Base-by-base conservation (phyloP, 768 basidiomycete species). In the Pleurotus pulmonarius region DNA sequence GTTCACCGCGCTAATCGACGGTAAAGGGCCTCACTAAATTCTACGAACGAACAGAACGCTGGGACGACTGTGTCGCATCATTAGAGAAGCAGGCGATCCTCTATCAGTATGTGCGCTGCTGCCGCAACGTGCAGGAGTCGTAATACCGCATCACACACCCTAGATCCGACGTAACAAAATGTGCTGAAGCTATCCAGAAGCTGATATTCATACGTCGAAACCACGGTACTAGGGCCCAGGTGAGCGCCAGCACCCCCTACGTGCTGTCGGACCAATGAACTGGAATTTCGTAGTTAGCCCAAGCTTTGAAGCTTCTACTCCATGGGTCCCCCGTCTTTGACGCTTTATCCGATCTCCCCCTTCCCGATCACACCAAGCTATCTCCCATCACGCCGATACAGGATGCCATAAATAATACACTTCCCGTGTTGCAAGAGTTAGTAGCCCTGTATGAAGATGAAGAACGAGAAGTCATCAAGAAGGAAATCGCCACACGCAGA, bases 181-280 rank as follows among this genome's bases (percentile, higher is more conserved):
- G 87, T 58, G 94, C 90, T 2, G 90, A 94, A 67, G 75, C 78
- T 1, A 66, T 96, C 44, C 92, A 97, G 65, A 92, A 86, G 63
- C 70, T 92, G 26, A 72, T 98, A 13, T 79, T 83, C 3, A 67
- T 86, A 2, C 80, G 81, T 34, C 77, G 83, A 46, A 73, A 81
- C 46, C 75, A 84, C 58, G 91, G 90, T 4, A 81, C 81, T 3
- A 75, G 76, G 24, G 65, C 73, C 57, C 79, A 92, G 72, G 90
- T 85, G 64, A 39, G 69, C 55, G 68, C 59, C 29, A 22, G 53
- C 5, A 13, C 34, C 26, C 16, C 57, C 56, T 45, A 43, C 16
- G 51, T 18, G 11, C 43, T 41, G 51, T 57, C 56, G 1, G 24
- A 9, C 41, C 25, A 16, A 52, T 16, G n/a, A 43, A 18, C 29